A percentile compares a stretch with the other conserved stretches of the same genome.
phyloP scores from a whole-genome alignment of 2,329 filamentous ascomycete species.

The Epichloe sibirici region DNA sequence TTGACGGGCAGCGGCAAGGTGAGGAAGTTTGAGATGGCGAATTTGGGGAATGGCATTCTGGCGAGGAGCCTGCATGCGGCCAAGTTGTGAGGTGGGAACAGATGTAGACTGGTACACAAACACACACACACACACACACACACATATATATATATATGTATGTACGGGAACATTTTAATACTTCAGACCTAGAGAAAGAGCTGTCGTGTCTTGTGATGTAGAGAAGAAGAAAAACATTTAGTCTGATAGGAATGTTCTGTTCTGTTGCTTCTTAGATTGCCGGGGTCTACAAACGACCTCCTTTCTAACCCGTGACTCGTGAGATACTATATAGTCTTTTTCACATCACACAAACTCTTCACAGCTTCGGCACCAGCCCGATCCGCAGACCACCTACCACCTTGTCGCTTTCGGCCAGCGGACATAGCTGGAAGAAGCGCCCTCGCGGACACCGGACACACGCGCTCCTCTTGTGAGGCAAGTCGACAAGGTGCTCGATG shows the following conservation, averaged over 20 bases:
- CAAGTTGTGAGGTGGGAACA: slow-evolving; percentile 27
- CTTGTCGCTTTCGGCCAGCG: slow-evolving; percentile 44
- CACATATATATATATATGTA: too few species aligned
- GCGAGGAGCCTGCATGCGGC: slow-evolving; percentile 32
- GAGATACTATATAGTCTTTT: background rate
- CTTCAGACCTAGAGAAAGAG: background rate
- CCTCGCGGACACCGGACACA: slow-evolving; percentile 53
- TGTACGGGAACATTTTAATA: too few species aligned
- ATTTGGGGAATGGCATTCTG: slow-evolving; percentile 41
- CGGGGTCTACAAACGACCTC: too few species aligned
- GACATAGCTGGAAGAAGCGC: slow-evolving; percentile 58
- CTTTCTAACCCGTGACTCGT: background rate
- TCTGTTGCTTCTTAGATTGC: too few species aligned
- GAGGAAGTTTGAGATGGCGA: slow-evolving; percentile 52
- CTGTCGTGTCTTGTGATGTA: too few species aligned
- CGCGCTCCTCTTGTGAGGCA: slow-evolving; percentile 60
- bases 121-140: too few species aligned
- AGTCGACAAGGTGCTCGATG: slow-evolving; percentile 58
- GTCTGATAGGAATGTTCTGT: too few species aligned
- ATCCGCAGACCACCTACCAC: slow-evolving; percentile 40
- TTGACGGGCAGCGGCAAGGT: slow-evolving; percentile 64
- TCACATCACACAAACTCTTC: slow-evolving; percentile 5
- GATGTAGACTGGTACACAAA: background rate
- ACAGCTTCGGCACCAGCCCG: slow-evolving; percentile 42
- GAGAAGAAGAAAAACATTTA: too few species aligned